A percentile compares a stretch with the other conserved stretches of the same genome.
Evolutionary conservation across 1,139 yeast genomes (phyloP).

Genomic region (Sporopachydermia cereana): DNA sequence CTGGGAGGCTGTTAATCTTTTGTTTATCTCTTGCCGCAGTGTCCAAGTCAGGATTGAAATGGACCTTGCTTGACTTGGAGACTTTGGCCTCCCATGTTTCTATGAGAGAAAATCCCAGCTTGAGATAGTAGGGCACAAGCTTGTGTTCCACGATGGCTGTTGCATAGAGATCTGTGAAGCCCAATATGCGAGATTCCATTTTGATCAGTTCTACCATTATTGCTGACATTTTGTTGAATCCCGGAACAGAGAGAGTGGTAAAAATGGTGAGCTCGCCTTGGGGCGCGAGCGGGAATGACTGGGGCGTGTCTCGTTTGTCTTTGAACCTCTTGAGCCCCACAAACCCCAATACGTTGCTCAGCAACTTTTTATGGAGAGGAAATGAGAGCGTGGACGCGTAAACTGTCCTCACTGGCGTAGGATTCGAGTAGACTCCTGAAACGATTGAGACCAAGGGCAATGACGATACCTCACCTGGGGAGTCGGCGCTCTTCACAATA

Average conservation of each 20-base stretch:
- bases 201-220: not conserved
- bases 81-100: not conserved
- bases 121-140: not conserved
- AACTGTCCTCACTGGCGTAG: not conserved
- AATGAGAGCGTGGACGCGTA: not conserved
- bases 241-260: not conserved
- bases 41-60: not conserved
- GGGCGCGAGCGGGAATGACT: not conserved
- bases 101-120: not conserved
- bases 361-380: not conserved
- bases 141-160: not conserved
- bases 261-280: not conserved
- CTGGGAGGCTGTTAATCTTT: not conserved
- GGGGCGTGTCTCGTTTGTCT: not conserved
- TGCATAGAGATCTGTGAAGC: not conserved
- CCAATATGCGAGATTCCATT: not conserved
- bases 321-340: conserved; percentile 1
- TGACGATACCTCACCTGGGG: not conserved
- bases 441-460: not conserved
- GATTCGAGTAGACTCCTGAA: not conserved
- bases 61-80: not conserved
- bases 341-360: not conserved
- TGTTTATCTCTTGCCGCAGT: not conserved
- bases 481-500: not conserved
- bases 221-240: not conserved